These are phyloP conservation scores for Phlebiopsis gigantea DNA, from an alignment of 768 basidiomycete species.

Conservation along the genomic window DNA sequence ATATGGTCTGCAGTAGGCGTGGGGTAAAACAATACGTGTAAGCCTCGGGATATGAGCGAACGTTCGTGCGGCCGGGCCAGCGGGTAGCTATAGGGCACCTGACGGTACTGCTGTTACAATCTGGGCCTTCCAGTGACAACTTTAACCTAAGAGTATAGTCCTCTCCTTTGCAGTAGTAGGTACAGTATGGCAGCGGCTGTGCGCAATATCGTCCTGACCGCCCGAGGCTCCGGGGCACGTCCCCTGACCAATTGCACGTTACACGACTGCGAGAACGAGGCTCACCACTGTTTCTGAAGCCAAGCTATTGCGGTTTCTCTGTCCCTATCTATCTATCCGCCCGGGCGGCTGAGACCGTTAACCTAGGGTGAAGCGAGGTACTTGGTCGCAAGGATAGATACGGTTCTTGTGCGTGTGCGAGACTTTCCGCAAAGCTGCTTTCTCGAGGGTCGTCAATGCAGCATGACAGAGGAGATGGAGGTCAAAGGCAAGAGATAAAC, in stretches of 20 bases:
- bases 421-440: background rate
- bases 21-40: background rate
- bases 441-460: background rate
- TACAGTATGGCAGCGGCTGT: background rate
- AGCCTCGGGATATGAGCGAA: slow-evolving; percentile 1
- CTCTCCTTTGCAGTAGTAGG: background rate
- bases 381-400: background rate
- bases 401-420: background rate
- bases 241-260: too few species aligned
- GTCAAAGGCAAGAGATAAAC: background rate
- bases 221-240: background rate
- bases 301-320: background rate
- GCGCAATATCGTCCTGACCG: background rate
- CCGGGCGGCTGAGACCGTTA: background rate
- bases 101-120: background rate
- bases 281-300: too few species aligned
- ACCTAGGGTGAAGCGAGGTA: too few species aligned
- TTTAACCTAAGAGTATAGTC: too few species aligned
- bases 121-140: background rate
- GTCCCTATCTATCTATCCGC: background rate
- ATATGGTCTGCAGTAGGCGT: background rate
- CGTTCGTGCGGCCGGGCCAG: slow-evolving; percentile 2
- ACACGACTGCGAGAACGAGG: too few species aligned
- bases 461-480: slow-evolving; percentile 1
- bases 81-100: background rate